These are phyloP conservation scores for Penicillium samsonianum DNA, from an alignment of 495 filamentous ascomycete species.

Conservation along the genomic window DNA sequence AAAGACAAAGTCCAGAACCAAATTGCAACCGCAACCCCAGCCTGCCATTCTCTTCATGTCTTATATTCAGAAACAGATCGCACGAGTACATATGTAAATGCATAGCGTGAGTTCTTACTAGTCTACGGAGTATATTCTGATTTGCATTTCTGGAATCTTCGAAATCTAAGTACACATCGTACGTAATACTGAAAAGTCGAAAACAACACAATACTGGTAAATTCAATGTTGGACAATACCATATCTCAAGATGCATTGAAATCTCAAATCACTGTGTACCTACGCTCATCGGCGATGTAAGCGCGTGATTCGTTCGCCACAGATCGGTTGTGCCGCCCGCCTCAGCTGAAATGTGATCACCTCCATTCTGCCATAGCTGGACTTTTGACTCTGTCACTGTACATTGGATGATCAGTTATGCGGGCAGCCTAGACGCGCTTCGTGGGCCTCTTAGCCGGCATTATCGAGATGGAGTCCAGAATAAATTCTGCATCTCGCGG, in stretches of 20 bases:
- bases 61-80: neutral
- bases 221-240: neutral
- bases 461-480: neutral
- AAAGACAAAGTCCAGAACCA: neutral
- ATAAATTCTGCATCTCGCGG: neutral
- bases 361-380: conserved; percentile 1
- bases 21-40: conserved; percentile 11
- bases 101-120: neutral
- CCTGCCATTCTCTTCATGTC: neutral
- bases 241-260: neutral
- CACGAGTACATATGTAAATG: neutral
- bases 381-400: neutral
- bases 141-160: neutral
- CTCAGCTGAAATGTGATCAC: conserved; percentile 17
- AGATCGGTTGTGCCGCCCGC: conserved; percentile 12
- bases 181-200: neutral
- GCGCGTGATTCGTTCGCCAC: conserved; percentile 16
- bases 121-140: neutral
- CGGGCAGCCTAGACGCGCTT: neutral
- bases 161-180: neutral
- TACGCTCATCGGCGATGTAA: conserved; percentile 19
- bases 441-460: neutral
- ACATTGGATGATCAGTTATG: neutral
- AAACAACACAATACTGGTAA: neutral
- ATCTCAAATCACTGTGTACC: neutral